Conservation (phyloP, 768 basidiomycete species). For the Xerocomus potaroensis region DNA sequence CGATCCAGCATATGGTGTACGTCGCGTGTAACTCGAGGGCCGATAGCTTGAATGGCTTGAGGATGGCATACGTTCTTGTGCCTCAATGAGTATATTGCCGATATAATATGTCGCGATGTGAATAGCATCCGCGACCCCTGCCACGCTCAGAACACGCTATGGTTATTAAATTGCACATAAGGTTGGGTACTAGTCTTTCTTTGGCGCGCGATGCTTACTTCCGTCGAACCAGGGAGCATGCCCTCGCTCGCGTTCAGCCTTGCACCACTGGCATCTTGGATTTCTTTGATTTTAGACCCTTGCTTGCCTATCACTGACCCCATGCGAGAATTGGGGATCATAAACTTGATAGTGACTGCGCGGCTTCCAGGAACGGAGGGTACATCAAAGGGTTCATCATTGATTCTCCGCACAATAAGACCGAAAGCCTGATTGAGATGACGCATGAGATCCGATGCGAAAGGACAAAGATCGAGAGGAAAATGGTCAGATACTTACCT, state of each 20-base stretch:
- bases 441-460: slow-evolving; percentile 1
- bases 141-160: slow-evolving; percentile 94
- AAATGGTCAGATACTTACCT: slow-evolving; percentile 49
- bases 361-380: slow-evolving; percentile 97
- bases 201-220: slow-evolving; percentile 50
- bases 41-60: slow-evolving; percentile 55
- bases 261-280: slow-evolving; percentile 97
- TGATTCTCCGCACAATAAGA: slow-evolving; percentile 96
- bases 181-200: slow-evolving; percentile 4
- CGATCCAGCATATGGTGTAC: slow-evolving; percentile 47
- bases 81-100: slow-evolving; percentile 94
- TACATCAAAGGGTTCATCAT: slow-evolving; percentile 97
- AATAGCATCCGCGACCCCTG: slow-evolving; percentile 97
- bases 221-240: slow-evolving; percentile 98
- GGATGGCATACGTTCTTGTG: slow-evolving; percentile 79
- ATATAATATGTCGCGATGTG: slow-evolving; percentile 99
- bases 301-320: slow-evolving; percentile 98
- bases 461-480: background rate
- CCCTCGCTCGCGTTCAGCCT: slow-evolving; percentile 95
- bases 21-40: slow-evolving; percentile 56
- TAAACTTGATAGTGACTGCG: slow-evolving; percentile 99
- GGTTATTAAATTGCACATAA: slow-evolving; percentile 15
- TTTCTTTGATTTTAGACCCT: slow-evolving; percentile 98
- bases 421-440: slow-evolving; percentile 77
- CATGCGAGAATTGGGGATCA: slow-evolving; percentile 99